Percentiles rank a stretch among this genome's conserved stretches.
Conservation (phyloP, 1,284 basidiomycete species). For the Cutaneotrichosporon mucoides region DNA sequence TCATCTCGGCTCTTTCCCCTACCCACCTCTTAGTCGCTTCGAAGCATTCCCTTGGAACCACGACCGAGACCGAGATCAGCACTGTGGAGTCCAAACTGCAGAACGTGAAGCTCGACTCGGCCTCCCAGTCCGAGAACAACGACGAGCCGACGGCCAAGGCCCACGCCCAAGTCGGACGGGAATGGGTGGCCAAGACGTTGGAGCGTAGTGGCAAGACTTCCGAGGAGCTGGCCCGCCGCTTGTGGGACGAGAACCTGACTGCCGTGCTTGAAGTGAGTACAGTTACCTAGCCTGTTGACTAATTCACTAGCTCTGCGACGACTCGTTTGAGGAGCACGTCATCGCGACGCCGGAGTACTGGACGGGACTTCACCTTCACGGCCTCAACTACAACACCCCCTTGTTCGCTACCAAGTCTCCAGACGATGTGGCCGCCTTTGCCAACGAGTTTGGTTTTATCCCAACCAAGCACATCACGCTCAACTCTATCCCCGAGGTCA, state of each 20-base stretch:
- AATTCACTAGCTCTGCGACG: slow-evolving; percentile 77
- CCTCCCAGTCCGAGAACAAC: slow-evolving; percentile 9
- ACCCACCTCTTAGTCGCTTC: slow-evolving; percentile 78
- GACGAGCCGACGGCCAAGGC: slow-evolving; percentile 29
- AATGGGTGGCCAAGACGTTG: slow-evolving; percentile 78
- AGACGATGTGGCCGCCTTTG: slow-evolving; percentile 69
- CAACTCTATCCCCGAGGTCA: slow-evolving; percentile 64
- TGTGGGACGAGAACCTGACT: slow-evolving; percentile 84
- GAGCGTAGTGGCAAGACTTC: slow-evolving; percentile 62
- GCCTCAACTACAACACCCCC: slow-evolving; percentile 71
- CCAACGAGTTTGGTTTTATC: slow-evolving; percentile 88
- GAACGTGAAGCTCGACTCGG: slow-evolving; percentile 13
- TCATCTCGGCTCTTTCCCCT: slow-evolving; percentile 80
- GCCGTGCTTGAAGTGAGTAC: slow-evolving; percentile 77
- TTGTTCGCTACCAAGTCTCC: slow-evolving; percentile 72
- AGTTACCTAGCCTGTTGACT: background rate
- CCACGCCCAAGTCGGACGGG: slow-evolving; percentile 45
- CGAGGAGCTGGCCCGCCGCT: slow-evolving; percentile 64
- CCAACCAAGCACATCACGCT: slow-evolving; percentile 64
- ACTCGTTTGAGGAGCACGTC: slow-evolving; percentile 97
- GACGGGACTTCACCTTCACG: slow-evolving; percentile 91
- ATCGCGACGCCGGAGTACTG: slow-evolving; percentile 73
- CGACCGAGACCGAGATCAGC: slow-evolving; percentile 25
- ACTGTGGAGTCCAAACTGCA: slow-evolving; percentile 4
- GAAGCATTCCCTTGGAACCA: slow-evolving; percentile 78